Evolutionary conservation across 1,284 basidiomycete genomes (phyloP), one percentile per base, ranked within the genome.

Genomic region (Trichosporon ovoides): DNA sequence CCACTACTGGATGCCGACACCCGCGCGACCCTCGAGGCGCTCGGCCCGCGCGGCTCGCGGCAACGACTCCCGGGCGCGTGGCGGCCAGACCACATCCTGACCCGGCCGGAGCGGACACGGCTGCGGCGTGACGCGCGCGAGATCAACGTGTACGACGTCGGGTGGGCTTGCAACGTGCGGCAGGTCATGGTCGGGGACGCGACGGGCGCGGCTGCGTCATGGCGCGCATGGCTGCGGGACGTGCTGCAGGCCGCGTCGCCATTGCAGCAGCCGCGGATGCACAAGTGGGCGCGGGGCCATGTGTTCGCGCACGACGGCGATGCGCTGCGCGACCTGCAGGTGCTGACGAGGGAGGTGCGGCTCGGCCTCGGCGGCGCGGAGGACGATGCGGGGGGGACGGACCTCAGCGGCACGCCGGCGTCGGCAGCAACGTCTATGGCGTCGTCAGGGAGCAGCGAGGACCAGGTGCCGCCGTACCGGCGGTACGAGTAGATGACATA

Each of bases 121-220:
- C 84, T 92, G 0, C 83, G 81, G 50, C 80, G 82, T 18, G 87
- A 87, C 18, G 87, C 89, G 62, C 77, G 81, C 3, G 72, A 81
- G 18, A 83, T 91, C 53, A 83, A 83, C 20, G 62, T 89, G 16
- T 94, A 90, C 67, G 85, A 92, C 72, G 67, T 91, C 4, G 90
- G 91, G 7, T 87, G 84, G 83, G 79, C 80, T 46, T 80, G 77
- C 64, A 93, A 93, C 66, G 50, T 75, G 10, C 53, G 52, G 3
- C 19, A 48, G 3, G 46, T 67, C 2, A 65, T 74, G 53, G 36
- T 73, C 18, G 70, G 68, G 9, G 63, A 64, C 22, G 53, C 24
- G 13, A 53, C 37, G 19, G 22, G 14, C 10, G 18, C 20, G 13
- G 40, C 37, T 14, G 31, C 38, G 12, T 43, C 51, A 14, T 51